These are phyloP conservation scores for Pholiota molesta DNA, from an alignment of 768 basidiomycete species.

Conservation along the genomic window DNA sequence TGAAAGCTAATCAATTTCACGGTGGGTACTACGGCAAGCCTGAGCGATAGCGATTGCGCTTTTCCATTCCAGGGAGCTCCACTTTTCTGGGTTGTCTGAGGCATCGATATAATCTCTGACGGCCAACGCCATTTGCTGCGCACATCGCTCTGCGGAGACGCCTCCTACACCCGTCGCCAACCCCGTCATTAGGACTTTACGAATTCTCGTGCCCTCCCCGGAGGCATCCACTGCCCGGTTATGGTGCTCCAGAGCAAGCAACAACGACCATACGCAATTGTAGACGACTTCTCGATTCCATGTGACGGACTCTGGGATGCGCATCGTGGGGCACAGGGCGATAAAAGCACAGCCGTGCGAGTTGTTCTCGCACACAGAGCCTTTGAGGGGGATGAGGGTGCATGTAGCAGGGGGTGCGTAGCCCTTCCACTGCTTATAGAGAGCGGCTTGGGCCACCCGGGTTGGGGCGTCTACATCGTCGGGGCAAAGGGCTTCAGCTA, in stretches of 20 bases:
- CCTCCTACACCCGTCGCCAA: slow-evolving; percentile 19
- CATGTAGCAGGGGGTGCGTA: slow-evolving; percentile 32
- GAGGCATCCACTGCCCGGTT: slow-evolving; percentile 3
- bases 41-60: slow-evolving; percentile 10
- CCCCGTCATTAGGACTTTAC: slow-evolving; percentile 21
- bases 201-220: slow-evolving; percentile 7
- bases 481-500: slow-evolving; percentile 17
- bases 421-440: slow-evolving; percentile 27
- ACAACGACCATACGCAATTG: slow-evolving; percentile 30
- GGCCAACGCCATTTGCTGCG: slow-evolving; percentile 22
- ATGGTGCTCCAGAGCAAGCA: slow-evolving; percentile 16
- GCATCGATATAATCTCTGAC: slow-evolving; percentile 21
- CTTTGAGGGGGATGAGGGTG: slow-evolving; percentile 25
- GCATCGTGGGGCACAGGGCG: slow-evolving; percentile 33
- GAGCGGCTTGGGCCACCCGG: slow-evolving; percentile 18
- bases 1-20: not conserved
- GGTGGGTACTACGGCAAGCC: slow-evolving; percentile 3
- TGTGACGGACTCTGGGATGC: slow-evolving; percentile 24
- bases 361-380: slow-evolving; percentile 19
- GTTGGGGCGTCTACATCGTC: slow-evolving; percentile 14
- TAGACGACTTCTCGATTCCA: slow-evolving; percentile 32
- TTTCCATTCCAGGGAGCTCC: slow-evolving; percentile 19
- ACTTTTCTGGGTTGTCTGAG: slow-evolving; percentile 15
- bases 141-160: slow-evolving; percentile 20
- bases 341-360: slow-evolving; percentile 21